Conservation (phyloP, 2,329 filamentous ascomycete species). For the Cladosporium colombiae region DNA sequence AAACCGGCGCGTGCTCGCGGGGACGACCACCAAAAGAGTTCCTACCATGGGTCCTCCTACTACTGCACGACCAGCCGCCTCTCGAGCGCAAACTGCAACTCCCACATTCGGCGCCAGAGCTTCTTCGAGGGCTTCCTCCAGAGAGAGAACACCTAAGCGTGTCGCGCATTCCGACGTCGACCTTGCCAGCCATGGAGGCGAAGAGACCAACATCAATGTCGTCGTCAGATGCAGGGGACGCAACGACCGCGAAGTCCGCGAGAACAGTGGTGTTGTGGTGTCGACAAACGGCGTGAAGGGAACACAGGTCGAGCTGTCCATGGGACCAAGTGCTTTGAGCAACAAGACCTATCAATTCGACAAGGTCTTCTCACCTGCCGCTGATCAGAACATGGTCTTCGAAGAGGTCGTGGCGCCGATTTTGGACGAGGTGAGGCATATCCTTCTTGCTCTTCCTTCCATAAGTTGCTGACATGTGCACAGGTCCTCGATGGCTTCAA, state of each 20-base stretch:
- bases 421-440: slow-evolving; percentile 73
- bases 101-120: slow-evolving; percentile 52
- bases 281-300: slow-evolving; percentile 86
- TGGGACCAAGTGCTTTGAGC: slow-evolving; percentile 88
- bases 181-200: slow-evolving; percentile 59
- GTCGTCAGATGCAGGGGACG: slow-evolving; percentile 92
- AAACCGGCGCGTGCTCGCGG: slow-evolving; percentile 15
- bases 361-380: slow-evolving; percentile 92
- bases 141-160: slow-evolving; percentile 66
- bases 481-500: slow-evolving; percentile 94
- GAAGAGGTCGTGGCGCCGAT: slow-evolving; percentile 95
- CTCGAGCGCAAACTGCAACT: slow-evolving; percentile 51
- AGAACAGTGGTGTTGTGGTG: slow-evolving; percentile 93
- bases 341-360: slow-evolving; percentile 98
- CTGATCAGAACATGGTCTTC: slow-evolving; percentile 90
- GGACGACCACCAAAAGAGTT: slow-evolving; percentile 26
- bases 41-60: slow-evolving; percentile 52
- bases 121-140: slow-evolving; percentile 67
- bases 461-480: slow-evolving; percentile 6
- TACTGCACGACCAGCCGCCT: slow-evolving; percentile 37
- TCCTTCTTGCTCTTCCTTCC: background rate
- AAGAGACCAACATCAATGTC: slow-evolving; percentile 97
- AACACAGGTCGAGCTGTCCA: slow-evolving; percentile 78
- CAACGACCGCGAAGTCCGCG: slow-evolving; percentile 86
- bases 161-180: slow-evolving; percentile 82